Percentiles rank a stretch among this genome's conserved stretches.
Evolutionary conservation across 805 yeast species (phyloP).

Genomic region (Peterozyma toletana): DNA sequence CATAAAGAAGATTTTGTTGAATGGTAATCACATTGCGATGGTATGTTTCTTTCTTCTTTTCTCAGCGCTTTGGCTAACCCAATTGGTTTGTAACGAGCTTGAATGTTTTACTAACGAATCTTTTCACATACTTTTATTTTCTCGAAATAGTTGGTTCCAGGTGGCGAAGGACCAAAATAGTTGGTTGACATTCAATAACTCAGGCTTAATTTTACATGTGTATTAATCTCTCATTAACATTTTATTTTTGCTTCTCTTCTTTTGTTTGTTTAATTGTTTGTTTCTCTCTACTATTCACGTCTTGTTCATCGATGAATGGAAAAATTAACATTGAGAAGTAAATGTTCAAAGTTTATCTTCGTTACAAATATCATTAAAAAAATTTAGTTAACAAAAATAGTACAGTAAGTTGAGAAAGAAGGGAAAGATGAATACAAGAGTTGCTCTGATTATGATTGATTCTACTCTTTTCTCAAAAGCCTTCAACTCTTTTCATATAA

Average conservation of each 20-base stretch:
- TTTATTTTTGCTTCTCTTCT: not conserved
- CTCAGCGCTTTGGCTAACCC: no score
- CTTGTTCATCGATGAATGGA: not conserved
- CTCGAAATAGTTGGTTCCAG: conserved; percentile 29
- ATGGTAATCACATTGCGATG: conserved; percentile 71
- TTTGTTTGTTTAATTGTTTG: not conserved
- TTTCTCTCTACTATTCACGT: not conserved
- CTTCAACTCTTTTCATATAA: conserved; percentile 28
- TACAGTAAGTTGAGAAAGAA: not conserved
- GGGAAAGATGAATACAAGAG: not conserved
- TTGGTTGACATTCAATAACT: no score
- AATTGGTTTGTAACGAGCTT: not conserved
- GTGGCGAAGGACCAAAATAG: conserved; percentile 29
- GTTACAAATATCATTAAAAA: not conserved
- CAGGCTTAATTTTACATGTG: not conserved
- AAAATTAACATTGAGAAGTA: not conserved
- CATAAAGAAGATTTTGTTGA: conserved; percentile 56
- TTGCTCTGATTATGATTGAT: not conserved
- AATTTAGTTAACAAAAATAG: not conserved
- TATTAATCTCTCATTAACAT: not conserved
- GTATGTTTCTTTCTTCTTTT: conserved; percentile 17
- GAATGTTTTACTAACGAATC: not conserved
- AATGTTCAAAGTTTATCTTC: not conserved
- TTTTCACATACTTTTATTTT: not conserved
- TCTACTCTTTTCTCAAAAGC: not conserved